phyloP scores from a whole-genome alignment of 2,329 filamentous ascomycete genomes.

The Verticillium albo-atrum region DNA sequence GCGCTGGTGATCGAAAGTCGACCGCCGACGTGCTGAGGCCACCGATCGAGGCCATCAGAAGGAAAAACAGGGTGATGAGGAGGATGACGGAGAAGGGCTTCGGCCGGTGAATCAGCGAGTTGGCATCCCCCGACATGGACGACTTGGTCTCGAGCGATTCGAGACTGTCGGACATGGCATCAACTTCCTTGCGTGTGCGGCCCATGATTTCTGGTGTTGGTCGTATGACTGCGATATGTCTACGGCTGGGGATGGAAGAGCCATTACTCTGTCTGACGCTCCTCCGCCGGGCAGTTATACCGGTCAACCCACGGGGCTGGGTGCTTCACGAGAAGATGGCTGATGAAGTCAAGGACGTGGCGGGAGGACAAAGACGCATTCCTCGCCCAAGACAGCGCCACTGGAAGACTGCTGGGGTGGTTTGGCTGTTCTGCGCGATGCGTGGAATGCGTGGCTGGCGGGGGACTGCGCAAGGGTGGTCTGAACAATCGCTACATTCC shows the following conservation, averaged over 20 bases:
- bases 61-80: slow-evolving; percentile 6
- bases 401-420: neutral
- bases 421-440: neutral
- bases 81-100: slow-evolving; percentile 9
- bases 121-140: slow-evolving; percentile 11
- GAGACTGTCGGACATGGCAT: slow-evolving; percentile 4
- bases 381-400: neutral
- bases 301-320: neutral
- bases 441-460: neutral
- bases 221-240: neutral
- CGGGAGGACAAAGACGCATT: neutral
- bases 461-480: neutral
- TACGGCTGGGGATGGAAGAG: neutral
- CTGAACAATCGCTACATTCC: neutral
- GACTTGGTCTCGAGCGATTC: slow-evolving; percentile 13
- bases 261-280: neutral
- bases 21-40: slow-evolving; percentile 10
- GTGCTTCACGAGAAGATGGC: neutral
- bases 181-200: neutral
- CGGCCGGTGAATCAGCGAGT: slow-evolving; percentile 9
- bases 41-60: slow-evolving; percentile 8
- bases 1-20: slow-evolving; percentile 7
- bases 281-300: neutral
- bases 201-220: neutral
- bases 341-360: neutral